phyloP scores from a whole-genome alignment of 768 basidiomycete genomes.

The Hypholoma sublateritium region DNA sequence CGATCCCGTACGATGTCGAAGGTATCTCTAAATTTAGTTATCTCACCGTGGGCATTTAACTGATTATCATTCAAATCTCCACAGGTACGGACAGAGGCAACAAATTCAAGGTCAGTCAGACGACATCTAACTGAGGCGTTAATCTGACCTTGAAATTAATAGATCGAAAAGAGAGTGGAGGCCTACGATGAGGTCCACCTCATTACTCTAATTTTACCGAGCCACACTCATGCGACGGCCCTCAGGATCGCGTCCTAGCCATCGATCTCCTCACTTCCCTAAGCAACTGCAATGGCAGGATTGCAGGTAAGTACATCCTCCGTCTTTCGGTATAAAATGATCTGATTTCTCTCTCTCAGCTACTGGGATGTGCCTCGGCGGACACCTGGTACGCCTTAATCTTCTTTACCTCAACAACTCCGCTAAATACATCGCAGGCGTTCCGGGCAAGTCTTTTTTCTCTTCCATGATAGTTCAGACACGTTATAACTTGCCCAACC shows the following conservation, averaged over 20 bases:
- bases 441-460: constrained; percentile 30
- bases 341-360: constrained; percentile 35
- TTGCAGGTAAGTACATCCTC: constrained; percentile 60
- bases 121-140: background rate
- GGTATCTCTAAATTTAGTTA: constrained; percentile 37
- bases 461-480: background rate
- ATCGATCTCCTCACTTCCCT: constrained; percentile 73
- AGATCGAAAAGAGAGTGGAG: constrained; percentile 86
- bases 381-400: constrained; percentile 67
- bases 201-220: no score
- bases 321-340: constrained; percentile 9
- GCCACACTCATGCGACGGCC: background rate
- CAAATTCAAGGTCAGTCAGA: constrained; percentile 69
- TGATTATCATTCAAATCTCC: no score
- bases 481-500: background rate
- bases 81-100: constrained; percentile 70
- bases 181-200: constrained; percentile 83
- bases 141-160: background rate
- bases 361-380: constrained; percentile 91
- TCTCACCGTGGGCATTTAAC: no score
- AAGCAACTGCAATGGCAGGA: constrained; percentile 87
- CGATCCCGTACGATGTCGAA: constrained; percentile 87
- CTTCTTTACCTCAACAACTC: background rate
- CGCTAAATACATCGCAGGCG: constrained; percentile 26
- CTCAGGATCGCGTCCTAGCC: constrained; percentile 74